Base-by-base conservation (phyloP, 2,329 filamentous ascomycete genomes). In the Diplodia intermedia region DNA sequence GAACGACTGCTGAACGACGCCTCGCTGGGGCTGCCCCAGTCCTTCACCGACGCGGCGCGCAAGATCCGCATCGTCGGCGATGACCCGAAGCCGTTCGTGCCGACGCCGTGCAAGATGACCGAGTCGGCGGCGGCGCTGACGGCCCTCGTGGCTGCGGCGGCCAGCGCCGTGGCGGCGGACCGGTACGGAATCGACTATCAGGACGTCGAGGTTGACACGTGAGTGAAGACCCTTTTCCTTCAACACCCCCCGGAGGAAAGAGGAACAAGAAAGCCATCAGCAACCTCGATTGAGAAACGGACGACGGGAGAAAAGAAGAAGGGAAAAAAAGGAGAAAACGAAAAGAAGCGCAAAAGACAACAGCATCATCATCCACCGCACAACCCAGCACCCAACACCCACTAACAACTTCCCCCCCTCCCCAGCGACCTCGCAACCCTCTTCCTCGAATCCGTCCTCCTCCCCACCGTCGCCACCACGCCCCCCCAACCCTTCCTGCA, bases 191-290 rank as follows among this genome's bases (percentile, higher is more conserved):
- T 79, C 4, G 74, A 78, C 15, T 77, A 82, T 0, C 73, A 78
- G 20, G 75, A 80, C 23, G 75, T 83, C 7, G 75, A 78, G 0
- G 85, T 86, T 68, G 81, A 86, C 69, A 85, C 83, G 80, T 81
- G 63, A 72, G 77, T 11, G 11, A 36, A 65, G 71, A 2, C 8
- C 15, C 7, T 12, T 4, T 12, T 40, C 5, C 2, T 40, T 40
- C 6, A 33, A 33, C 6, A 5, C 3, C 18, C 40, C 8, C 8
- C 5, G 40, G 9, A 12, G 2, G 9, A 2, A 36, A 12, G 1
- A 11, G 6, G 9, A 36, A 9, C 9, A 18, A 47, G 18, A 9
- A 47, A n/a, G 18, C 14, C 14, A 12, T 40, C 14, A 18, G 15
- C 0, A 40, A 40, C 38, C 5, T 5, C 2, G 14, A 2, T 18